phyloP scores from a whole-genome alignment of 2,329 filamentous ascomycete species.

The Exophiala sideris region DNA sequence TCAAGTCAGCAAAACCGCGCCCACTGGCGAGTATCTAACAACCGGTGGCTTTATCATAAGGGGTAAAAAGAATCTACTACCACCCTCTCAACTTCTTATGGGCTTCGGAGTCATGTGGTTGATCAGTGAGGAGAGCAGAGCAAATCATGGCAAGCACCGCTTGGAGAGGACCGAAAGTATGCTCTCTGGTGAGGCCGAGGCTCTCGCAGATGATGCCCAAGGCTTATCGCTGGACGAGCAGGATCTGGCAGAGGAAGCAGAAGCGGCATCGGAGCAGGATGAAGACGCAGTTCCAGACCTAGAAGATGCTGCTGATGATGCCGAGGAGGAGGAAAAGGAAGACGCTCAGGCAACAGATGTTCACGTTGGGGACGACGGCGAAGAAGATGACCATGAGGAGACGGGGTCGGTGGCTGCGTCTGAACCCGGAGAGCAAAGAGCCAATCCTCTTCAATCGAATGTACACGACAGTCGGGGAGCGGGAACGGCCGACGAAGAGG shows the following conservation, averaged over 20 bases:
- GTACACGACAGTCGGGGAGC: slow-evolving; percentile 5
- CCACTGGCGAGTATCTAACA: slow-evolving; percentile 74
- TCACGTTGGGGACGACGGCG: slow-evolving; percentile 34
- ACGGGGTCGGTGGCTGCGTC: slow-evolving; percentile 23
- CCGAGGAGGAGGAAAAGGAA: slow-evolving; percentile 31
- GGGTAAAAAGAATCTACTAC: slow-evolving; percentile 86
- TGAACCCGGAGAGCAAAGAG: slow-evolving; percentile 29
- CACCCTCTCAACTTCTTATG: slow-evolving; percentile 80
- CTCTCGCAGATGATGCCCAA: slow-evolving; percentile 23
- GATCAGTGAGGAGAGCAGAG: slow-evolving; percentile 83
- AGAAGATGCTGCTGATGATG: slow-evolving; percentile 30
- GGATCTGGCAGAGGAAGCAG: slow-evolving; percentile 29
- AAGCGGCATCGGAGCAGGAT: slow-evolving; percentile 30
- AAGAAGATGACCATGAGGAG: slow-evolving; percentile 24
- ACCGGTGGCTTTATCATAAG: slow-evolving; percentile 75
- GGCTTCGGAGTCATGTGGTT: slow-evolving; percentile 86
- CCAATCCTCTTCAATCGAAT: slow-evolving; percentile 18
- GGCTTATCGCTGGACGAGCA: slow-evolving; percentile 23
- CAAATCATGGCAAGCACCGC: slow-evolving; percentile 73
- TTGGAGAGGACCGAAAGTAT: slow-evolving; percentile 39
- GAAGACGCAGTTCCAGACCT: slow-evolving; percentile 29
- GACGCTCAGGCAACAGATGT: slow-evolving; percentile 34
- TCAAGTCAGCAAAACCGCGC: slow-evolving; percentile 82
- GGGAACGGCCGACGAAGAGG: slow-evolving; percentile 35
- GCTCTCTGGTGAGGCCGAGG: slow-evolving; percentile 27